These are phyloP conservation scores for Rhinocladiella similis DNA, from an alignment of 2,329 filamentous ascomycete species.

Conservation along the genomic window DNA sequence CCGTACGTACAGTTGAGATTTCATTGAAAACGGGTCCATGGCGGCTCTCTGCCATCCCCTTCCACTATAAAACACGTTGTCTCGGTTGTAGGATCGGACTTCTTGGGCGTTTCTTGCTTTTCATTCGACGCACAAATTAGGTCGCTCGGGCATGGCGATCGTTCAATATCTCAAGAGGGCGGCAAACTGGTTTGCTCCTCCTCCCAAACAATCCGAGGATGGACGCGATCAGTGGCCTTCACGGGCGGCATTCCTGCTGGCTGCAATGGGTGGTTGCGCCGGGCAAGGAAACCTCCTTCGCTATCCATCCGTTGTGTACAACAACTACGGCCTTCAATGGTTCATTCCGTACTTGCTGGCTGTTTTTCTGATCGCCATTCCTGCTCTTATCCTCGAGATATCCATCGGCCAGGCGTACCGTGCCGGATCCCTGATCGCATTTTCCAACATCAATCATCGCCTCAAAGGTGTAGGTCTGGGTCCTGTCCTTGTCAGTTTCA, in stretches of 20 bases:
- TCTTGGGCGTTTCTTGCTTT: too few species aligned
- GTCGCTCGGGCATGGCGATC: too few species aligned
- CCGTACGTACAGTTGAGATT: too few species aligned
- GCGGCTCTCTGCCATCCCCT: conserved; percentile 30
- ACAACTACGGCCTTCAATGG: conserved; percentile 62
- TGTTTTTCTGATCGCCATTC: conserved; percentile 58
- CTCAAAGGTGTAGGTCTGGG: conserved; percentile 57
- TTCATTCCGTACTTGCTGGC: conserved; percentile 60
- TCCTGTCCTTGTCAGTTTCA: conserved; percentile 53
- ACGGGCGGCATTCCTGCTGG: conserved; percentile 54
- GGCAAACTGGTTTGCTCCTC: conserved; percentile 34
- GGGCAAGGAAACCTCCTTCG: conserved; percentile 58
- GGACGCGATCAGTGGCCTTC: conserved; percentile 56
- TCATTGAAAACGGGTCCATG: neutral
- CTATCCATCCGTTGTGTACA: conserved; percentile 60
- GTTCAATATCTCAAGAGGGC: conserved; percentile 15
- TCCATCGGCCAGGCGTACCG: conserved; percentile 55
- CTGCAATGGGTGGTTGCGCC: conserved; percentile 57
- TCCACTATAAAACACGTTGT: too few species aligned
- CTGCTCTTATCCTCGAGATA: conserved; percentile 57
- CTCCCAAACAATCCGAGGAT: conserved; percentile 35
- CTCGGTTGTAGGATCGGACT: too few species aligned
- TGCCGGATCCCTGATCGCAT: conserved; percentile 57
- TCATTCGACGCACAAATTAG: too few species aligned
- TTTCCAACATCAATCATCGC: conserved; percentile 54